These are phyloP conservation scores for Candida glucosophila DNA, from an alignment of 1,139 yeast species.

Conservation along the genomic window DNA sequence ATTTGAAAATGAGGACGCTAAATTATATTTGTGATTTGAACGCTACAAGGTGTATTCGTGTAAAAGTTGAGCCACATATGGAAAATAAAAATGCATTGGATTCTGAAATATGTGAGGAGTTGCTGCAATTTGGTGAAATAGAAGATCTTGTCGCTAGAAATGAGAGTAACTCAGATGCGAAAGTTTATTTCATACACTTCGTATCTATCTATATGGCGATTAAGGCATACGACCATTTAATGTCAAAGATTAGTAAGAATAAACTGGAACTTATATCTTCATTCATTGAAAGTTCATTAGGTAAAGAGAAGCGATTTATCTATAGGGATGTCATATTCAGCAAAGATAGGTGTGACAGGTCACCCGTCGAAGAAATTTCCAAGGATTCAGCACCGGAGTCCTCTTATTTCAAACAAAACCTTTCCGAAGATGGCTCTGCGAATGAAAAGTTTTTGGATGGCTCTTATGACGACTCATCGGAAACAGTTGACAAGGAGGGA, in stretches of 20 bases:
- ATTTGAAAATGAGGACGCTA: conserved; percentile 32
- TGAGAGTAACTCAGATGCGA: background rate
- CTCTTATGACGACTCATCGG: conserved; percentile 3
- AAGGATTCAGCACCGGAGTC: too few species aligned
- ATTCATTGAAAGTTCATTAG: conserved; percentile 5
- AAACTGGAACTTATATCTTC: too few species aligned
- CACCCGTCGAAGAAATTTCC: too few species aligned
- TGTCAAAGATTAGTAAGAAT: conserved; percentile 16
- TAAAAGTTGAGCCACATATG: conserved; percentile 9
- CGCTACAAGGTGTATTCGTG: conserved; percentile 29
- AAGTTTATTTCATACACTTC: conserved; percentile 19
- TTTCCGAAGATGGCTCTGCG: too few species aligned
- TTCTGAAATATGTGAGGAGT: conserved; percentile 15
- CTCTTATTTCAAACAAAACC: too few species aligned
- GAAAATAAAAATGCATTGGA: conserved; percentile 3
- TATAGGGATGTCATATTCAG: too few species aligned
- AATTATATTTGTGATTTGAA: conserved; percentile 32
- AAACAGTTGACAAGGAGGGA: conserved; percentile 4
- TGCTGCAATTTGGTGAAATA: conserved; percentile 26
- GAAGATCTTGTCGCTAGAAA: conserved; percentile 18
- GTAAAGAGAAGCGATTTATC: too few species aligned
- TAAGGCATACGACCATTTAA: conserved; percentile 25
- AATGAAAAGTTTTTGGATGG: too few species aligned
- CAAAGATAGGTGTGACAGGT: conserved; percentile 31
- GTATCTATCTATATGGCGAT: conserved; percentile 35